These are phyloP conservation scores for Esteya vermicola DNA, from an alignment of 2,329 filamentous ascomycete species.

Conservation along the genomic window DNA sequence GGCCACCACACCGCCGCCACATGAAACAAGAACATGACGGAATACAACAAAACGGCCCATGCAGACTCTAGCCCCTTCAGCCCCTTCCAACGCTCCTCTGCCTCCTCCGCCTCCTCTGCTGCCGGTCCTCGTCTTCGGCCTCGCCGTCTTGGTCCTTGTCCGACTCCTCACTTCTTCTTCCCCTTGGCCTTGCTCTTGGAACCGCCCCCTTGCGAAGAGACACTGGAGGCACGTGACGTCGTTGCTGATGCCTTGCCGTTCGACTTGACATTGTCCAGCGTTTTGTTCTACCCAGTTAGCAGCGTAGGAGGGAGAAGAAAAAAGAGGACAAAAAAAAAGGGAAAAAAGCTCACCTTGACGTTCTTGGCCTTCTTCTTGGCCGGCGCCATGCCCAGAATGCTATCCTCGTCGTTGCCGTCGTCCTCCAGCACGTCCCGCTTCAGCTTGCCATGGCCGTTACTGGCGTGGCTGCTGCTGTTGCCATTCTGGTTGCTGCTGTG, in stretches of 20 bases:
- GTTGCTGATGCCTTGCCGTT: constrained; percentile 54
- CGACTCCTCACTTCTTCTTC: constrained; percentile 4
- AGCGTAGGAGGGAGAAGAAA: background rate
- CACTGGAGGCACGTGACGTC: constrained; percentile 77
- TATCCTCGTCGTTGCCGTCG: constrained; percentile 73
- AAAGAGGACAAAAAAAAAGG: constrained; percentile 2
- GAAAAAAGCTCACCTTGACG: constrained; percentile 52
- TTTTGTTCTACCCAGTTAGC: constrained; percentile 63
- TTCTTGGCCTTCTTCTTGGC: constrained; percentile 92
- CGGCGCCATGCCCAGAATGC: constrained; percentile 59
- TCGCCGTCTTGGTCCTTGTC: background rate
- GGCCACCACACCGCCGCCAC: too few relatives aligned
- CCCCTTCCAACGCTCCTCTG: too few relatives aligned
- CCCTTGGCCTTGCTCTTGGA: constrained; percentile 12
- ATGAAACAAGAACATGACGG: too few relatives aligned
- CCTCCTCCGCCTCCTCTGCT: too few relatives aligned
- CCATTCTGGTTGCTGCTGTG: constrained; percentile 21
- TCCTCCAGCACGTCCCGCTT: constrained; percentile 69
- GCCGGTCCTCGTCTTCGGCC: background rate
- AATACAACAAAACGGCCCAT: too few relatives aligned
- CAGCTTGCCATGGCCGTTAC: constrained; percentile 46
- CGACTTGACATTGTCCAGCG: constrained; percentile 57
- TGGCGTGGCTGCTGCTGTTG: constrained; percentile 11
- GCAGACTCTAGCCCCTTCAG: too few relatives aligned
- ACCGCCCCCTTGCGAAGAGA: constrained; percentile 52